These are phyloP conservation scores for Rhodomyrtus tomentosa DNA, from an alignment of 345 rosid genomes.

Conservation along the genomic window DNA sequence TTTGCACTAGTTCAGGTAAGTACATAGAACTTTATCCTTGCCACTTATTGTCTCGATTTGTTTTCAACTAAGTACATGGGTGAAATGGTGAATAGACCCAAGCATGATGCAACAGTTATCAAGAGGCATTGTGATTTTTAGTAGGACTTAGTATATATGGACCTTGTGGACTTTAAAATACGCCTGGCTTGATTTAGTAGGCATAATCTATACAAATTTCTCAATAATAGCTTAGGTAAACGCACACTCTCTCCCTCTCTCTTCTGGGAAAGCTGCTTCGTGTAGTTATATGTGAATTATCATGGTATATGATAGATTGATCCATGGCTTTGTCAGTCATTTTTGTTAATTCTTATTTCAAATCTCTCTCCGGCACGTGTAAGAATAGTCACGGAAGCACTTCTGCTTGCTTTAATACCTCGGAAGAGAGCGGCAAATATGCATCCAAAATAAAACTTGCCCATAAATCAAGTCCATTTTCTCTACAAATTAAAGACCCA, in stretches of 20 bases:
- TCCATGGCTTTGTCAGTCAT: neutral
- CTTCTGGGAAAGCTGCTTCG: neutral
- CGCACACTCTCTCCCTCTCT: neutral
- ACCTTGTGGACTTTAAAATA: neutral
- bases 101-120: neutral
- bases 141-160: neutral
- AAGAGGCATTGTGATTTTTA: neutral
- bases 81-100: neutral
- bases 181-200: too few species aligned
- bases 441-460: neutral
- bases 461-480: neutral
- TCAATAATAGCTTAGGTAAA: neutral
- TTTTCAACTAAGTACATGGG: neutral
- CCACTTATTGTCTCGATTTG: neutral
- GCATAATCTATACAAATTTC: neutral
- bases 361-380: neutral
- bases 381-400: neutral
- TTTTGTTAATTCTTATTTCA: neutral
- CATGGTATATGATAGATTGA: neutral
- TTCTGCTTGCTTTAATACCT: neutral
- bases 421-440: neutral
- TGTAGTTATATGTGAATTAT: neutral
- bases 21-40: neutral
- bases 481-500: neutral
- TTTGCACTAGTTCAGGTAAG: neutral